Evolutionary conservation across 306 rosid genomes (phyloP).

Genomic region (Vigna trinervia): DNA sequence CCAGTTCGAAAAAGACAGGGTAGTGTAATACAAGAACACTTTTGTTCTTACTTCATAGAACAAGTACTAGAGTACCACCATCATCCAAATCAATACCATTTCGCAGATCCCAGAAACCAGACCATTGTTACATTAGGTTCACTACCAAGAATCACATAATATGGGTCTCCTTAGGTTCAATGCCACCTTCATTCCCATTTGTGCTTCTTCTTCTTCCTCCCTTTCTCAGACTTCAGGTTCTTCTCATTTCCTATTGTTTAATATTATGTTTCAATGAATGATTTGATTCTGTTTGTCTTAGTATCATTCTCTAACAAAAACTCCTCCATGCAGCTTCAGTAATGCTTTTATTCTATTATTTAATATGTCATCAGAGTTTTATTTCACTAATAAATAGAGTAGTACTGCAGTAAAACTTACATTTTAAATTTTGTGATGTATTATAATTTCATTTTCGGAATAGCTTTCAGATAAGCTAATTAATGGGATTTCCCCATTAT

Average conservation of each 20-base stretch:
- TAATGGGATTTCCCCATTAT: neutral
- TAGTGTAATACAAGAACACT: neutral
- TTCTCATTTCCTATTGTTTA: neutral
- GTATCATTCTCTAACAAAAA: neutral
- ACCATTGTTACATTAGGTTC: neutral
- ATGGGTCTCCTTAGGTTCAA: constrained; percentile 54
- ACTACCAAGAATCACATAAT: neutral
- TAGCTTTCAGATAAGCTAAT: neutral
- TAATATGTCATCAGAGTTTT: neutral
- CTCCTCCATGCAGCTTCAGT: neutral
- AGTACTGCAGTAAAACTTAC: neutral
- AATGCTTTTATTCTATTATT: neutral
- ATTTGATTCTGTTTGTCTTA: neutral
- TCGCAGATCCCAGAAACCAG: constrained; percentile 19
- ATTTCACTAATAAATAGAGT: too few species aligned
- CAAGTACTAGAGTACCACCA: neutral
- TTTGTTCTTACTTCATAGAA: neutral
- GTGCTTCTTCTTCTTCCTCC: constrained; percentile 44
- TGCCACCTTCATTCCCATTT: constrained; percentile 37
- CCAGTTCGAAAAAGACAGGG: neutral
- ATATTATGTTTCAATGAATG: too few species aligned
- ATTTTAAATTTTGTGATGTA: neutral
- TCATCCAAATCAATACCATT: neutral
- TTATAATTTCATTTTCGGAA: neutral
- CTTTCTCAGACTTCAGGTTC: constrained; percentile 54